Percentiles rank a stretch among this genome's conserved stretches.
phyloP scores from a whole-genome alignment of 2,329 filamentous ascomycete genomes.

The Colletotrichum horii region DNA sequence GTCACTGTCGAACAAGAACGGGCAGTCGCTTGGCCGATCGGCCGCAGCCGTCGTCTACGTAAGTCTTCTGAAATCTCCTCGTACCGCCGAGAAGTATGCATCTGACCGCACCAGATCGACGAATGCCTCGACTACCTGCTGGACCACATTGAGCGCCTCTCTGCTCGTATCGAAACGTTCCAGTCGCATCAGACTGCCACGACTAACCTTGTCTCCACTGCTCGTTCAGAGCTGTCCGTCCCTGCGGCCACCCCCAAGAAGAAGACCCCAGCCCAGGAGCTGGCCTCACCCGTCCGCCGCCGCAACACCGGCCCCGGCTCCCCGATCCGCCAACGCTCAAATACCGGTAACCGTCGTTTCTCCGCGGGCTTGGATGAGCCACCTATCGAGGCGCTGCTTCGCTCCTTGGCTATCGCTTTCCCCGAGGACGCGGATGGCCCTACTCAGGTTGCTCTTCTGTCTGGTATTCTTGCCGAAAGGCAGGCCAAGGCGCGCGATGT shows the following conservation, averaged over 20 bases:
- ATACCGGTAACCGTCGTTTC: slow-evolving; percentile 33
- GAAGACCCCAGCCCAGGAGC: slow-evolving; percentile 25
- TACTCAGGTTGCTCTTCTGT: slow-evolving; percentile 34
- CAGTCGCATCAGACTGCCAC: slow-evolving; percentile 51
- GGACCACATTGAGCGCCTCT: slow-evolving; percentile 48
- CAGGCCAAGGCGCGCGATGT: slow-evolving; percentile 48
- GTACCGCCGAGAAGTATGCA: background rate
- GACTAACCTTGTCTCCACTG: slow-evolving; percentile 42
- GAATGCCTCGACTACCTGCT: slow-evolving; percentile 58
- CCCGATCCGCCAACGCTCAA: slow-evolving; percentile 38
- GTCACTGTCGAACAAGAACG: slow-evolving; percentile 46
- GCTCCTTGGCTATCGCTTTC: slow-evolving; percentile 49
- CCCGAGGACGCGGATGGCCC: slow-evolving; percentile 35
- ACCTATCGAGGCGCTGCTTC: slow-evolving; percentile 53
- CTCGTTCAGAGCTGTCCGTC: slow-evolving; percentile 47
- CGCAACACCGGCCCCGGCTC: slow-evolving; percentile 29
- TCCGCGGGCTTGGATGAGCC: slow-evolving; percentile 41
- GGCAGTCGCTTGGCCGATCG: slow-evolving; percentile 48
- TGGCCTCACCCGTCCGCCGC: slow-evolving; percentile 39
- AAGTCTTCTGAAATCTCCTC: slow-evolving; percentile 24
- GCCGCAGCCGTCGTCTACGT: slow-evolving; percentile 57
- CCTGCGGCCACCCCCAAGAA: slow-evolving; percentile 26
- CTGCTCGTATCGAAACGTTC: slow-evolving; percentile 45
- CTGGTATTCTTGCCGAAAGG: slow-evolving; percentile 43
- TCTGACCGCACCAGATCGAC: slow-evolving; percentile 47